Evolutionary conservation across 371 early-diverging fungal genomes (phyloP), one percentile per base, ranked within the genome.

Genomic region (Choanephora cucurbitarum): DNA sequence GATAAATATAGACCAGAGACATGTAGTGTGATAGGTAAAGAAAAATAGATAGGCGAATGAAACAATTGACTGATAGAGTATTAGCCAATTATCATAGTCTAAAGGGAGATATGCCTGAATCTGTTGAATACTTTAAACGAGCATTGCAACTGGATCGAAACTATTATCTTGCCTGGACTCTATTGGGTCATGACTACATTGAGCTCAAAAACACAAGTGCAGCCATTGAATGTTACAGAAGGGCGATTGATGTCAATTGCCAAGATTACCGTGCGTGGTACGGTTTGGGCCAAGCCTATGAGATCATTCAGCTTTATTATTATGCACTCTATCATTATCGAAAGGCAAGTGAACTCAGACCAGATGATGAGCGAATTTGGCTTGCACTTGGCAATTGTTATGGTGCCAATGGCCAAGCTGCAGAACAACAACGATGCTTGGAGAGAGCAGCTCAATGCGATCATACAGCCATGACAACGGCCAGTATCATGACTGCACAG

Each of bases 131-230:
- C 60, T 97, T 97, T 62, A 85, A 87, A 61, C 76, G 89, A 15
- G 95, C 96, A 0, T 60, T 95, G 6, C 80, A 90, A 65, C 80
- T 98, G 48, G 83, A 93, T 56, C 80, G 85, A 22, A 79, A 80
- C 50, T 92, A 90, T 64, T 70, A 88, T 33, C 78, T 89, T 5
- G 93, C 92, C 1, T 96, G 96, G 90, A 95, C 93, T 0, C 77
- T 99, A 53, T 77, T 98, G 60, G 99, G 98, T 1, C 97, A 98
- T 66, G 96, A 97, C 66, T 97, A 94, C 58, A 75, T 98, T 45
- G 96, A 98, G 62, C 52, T 92, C 69, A 94, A 93, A 53, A 92
- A 95, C 53, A 82, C 89, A 2, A 80, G 85, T 24, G 91, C 92
- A 10, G 98, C 97, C 2, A 86, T 97, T 5, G 91, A 93, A 60